Base-by-base conservation (phyloP, 2,329 filamentous ascomycete species). In the Uncinocarpus reesii region DNA sequence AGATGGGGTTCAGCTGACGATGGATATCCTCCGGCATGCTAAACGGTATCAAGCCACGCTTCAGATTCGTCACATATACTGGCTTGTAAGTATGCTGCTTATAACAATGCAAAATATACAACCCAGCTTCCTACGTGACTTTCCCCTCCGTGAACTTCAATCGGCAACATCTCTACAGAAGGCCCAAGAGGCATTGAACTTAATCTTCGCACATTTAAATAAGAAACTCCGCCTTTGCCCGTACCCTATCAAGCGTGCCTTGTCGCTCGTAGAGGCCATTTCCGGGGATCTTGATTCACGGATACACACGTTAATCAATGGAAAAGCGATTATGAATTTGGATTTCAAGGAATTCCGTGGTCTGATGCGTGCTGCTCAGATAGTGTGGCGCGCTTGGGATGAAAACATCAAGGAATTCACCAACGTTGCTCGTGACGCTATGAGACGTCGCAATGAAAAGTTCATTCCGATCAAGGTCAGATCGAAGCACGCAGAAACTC, bases 401-500 rank as follows among this genome's bases (percentile, higher is more conserved):
- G 88, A 94, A 47, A 88, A 90, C 59, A 77, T 94, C 62, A 96
- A 96, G 65, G 92, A 96, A 58, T 98, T 99, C 62, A 96, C 90
- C 13, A 95, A 95, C 57, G 86, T 96, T 54, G 90, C 92, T 28
- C 86, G 92, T 68, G 93, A 98, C 61, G 88, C 94, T 5, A 95
- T 87, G 2, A 80, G 90, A 55, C 84, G 89, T 58, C 80, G 92
- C 57, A 93, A 95, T 60, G 93, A 96, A 66, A 95, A 94, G 65
- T 98, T 98, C 65, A 95, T 98, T 55, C 89, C 90, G 3, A 96
- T 99, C 73, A 96, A 96, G 71, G 89, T 98, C 64, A 79, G 76
- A 55, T 84, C 88, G 52, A 84, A 86, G 58, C 92, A 98, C 63
- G 82, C 80, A 32, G 85, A 90, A 64, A 85, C 92, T 21, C 88